phyloP scores from a whole-genome alignment of 352 stramenopile genomes.

The Pythium phragmitis region DNA sequence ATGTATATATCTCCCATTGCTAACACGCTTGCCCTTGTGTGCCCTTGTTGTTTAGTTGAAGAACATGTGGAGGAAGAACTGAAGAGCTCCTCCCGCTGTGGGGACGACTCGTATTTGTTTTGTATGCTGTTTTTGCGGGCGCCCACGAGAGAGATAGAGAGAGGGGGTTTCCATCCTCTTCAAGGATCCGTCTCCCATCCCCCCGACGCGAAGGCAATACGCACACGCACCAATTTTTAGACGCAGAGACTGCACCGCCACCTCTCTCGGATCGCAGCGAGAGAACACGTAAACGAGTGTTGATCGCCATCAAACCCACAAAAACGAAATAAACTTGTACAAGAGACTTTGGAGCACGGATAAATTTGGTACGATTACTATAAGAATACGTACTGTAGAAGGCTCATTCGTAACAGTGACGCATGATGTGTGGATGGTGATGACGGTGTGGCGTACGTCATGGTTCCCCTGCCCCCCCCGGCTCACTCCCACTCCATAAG shows the following conservation, averaged over 20 bases:
- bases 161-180: background rate
- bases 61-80: slow-evolving; percentile 85
- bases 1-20: slow-evolving; percentile 6
- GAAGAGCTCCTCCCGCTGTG: slow-evolving; percentile 18
- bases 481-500: too few relatives aligned
- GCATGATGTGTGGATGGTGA: too few relatives aligned
- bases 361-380: too few relatives aligned
- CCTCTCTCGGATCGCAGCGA: background rate
- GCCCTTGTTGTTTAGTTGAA: slow-evolving; percentile 49
- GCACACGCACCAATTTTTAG: slow-evolving; percentile 14
- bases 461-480: too few relatives aligned
- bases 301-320: slow-evolving; percentile 1
- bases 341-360: slow-evolving; percentile 11
- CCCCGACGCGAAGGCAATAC: slow-evolving; percentile 1
- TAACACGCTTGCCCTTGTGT: background rate
- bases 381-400: too few relatives aligned
- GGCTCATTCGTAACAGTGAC: too few relatives aligned
- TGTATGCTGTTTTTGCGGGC: background rate
- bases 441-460: too few relatives aligned
- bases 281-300: slow-evolving; percentile 8
- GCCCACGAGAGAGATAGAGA: too few relatives aligned
- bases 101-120: background rate
- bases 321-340: slow-evolving; percentile 3
- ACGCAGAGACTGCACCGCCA: slow-evolving; percentile 24
- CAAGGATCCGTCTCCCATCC: slow-evolving; percentile 6